These are phyloP conservation scores for Nitzschia putrida DNA, from an alignment of 108 stramenopile genomes.

Conservation along the genomic window DNA sequence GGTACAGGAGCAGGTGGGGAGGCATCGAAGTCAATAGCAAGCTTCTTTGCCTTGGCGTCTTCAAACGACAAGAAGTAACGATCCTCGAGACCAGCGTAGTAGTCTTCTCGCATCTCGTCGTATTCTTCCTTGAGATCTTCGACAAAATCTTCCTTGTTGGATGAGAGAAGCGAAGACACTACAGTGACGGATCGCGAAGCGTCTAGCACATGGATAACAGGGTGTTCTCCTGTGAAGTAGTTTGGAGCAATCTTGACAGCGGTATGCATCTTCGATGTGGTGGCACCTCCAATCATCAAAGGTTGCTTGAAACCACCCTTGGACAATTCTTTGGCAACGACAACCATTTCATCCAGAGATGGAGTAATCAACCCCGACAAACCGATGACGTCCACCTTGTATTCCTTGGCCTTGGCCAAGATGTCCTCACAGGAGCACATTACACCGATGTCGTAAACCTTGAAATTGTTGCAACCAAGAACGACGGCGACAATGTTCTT, in stretches of 20 bases:
- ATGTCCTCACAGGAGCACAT: conserved; percentile 97
- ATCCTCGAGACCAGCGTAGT: conserved; percentile 98
- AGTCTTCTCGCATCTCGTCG: conserved; percentile 88
- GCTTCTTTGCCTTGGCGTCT: conserved; percentile 80
- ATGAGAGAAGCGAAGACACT: conserved; percentile 85
- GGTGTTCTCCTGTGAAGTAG: conserved; percentile 89
- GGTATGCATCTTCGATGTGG: conserved; percentile 99
- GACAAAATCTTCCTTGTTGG: conserved; percentile 91
- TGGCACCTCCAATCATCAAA: conserved; percentile 98
- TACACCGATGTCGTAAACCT: conserved; percentile 99
- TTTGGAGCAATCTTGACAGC: conserved; percentile 98
- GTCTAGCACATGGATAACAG: conserved; percentile 99
- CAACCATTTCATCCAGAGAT: conserved; percentile 99
- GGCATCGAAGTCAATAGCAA: conserved; percentile 89
- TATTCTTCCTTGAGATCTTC: conserved; percentile 80
- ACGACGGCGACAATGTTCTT: conserved; percentile 99
- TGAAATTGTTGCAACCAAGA: conserved; percentile 99
- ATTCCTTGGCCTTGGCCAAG: conserved; percentile 91
- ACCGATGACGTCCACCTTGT: conserved; percentile 96
- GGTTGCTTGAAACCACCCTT: conserved; percentile 95
- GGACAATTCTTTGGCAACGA: conserved; percentile 96
- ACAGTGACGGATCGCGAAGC: conserved; percentile 98
- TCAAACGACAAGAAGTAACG: conserved; percentile 91
- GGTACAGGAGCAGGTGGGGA: conserved; percentile 86
- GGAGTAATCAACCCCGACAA: conserved; percentile 99